Percentiles rank a stretch among this genome's conserved stretches.
phyloP scores from a whole-genome alignment of 257 asterid genomes.

The Handroanthus guayacan region DNA sequence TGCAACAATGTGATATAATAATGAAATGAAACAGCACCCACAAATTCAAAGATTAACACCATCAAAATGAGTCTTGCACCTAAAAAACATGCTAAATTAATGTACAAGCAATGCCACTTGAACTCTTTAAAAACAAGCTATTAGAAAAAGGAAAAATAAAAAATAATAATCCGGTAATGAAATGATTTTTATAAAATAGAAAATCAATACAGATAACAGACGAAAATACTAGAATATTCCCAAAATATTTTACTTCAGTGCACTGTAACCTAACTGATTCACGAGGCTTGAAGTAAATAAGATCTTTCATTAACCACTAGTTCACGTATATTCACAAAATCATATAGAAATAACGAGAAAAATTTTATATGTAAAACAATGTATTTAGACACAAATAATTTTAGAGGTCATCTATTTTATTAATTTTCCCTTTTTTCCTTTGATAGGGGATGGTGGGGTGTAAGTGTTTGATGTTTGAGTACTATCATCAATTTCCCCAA shows the following conservation, averaged over 20 bases:
- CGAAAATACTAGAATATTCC: too few species aligned
- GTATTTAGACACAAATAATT: neutral
- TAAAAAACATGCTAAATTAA: conserved; percentile 23
- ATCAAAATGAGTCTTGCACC: conserved; percentile 21
- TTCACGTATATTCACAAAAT: too few species aligned
- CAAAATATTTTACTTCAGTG: too few species aligned
- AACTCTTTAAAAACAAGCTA: conserved; percentile 27
- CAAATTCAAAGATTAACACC: neutral
- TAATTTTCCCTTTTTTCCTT: neutral
- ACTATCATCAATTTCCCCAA: conserved; percentile 31
- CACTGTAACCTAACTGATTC: too few species aligned
- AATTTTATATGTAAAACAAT: too few species aligned
- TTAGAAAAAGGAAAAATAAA: neutral
- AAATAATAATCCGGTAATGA: too few species aligned
- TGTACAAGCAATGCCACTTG: conserved; percentile 30
- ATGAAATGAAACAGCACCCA: conserved; percentile 34
- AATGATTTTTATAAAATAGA: too few species aligned
- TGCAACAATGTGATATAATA: neutral
- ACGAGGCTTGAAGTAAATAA: too few species aligned
- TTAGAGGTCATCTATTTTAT: neutral
- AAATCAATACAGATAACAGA: too few species aligned
- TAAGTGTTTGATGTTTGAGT: neutral
- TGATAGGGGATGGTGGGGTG: conserved; percentile 26
- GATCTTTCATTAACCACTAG: too few species aligned
- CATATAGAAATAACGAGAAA: too few species aligned